Evolutionary conservation across 148 eudicot genomes (phyloP).

Genomic region (Chenopodium album): DNA sequence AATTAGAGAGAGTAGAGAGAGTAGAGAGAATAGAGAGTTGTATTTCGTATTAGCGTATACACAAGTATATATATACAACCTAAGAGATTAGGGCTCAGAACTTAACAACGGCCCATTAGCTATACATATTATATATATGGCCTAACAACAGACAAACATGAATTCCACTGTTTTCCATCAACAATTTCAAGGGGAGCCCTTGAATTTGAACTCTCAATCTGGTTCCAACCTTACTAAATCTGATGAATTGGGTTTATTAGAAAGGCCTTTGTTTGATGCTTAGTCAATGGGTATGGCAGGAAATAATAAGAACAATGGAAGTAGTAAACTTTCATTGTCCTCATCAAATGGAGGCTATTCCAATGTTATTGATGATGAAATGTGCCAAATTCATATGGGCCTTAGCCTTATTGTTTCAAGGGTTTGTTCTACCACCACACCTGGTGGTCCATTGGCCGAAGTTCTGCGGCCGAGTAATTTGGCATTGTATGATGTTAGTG

Average conservation of each 20-base stretch:
- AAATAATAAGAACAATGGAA: constrained; percentile 13
- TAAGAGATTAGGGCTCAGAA: too few species aligned
- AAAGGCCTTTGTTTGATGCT: constrained; percentile 49
- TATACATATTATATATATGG: too few species aligned
- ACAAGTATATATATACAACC: too few species aligned
- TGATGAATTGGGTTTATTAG: constrained; percentile 24
- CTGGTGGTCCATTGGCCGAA: constrained; percentile 81
- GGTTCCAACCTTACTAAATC: constrained; percentile 24
- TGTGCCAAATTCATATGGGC: constrained; percentile 44
- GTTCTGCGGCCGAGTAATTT: constrained; percentile 39
- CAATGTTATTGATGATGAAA: constrained; percentile 32
- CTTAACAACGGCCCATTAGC: too few species aligned
- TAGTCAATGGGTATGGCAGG: constrained; percentile 44
- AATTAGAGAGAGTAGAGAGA: too few species aligned
- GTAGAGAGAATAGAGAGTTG: too few species aligned
- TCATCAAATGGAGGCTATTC: constrained; percentile 43
- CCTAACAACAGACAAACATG: constrained; percentile 16
- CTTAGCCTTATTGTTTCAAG: constrained; percentile 39
- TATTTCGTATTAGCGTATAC: too few species aligned
- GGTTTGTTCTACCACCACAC: constrained; percentile 31
- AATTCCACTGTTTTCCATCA: constrained; percentile 32
- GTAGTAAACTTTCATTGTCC: constrained; percentile 27
- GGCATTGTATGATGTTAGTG: constrained; percentile 21
- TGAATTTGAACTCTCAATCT: constrained; percentile 33
- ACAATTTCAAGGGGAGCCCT: constrained; percentile 31